A percentile compares a stretch with the other conserved stretches of the same genome.
phyloP scores from a whole-genome alignment of 805 yeast genomes.

The Lipomyces spencermartinsiae region DNA sequence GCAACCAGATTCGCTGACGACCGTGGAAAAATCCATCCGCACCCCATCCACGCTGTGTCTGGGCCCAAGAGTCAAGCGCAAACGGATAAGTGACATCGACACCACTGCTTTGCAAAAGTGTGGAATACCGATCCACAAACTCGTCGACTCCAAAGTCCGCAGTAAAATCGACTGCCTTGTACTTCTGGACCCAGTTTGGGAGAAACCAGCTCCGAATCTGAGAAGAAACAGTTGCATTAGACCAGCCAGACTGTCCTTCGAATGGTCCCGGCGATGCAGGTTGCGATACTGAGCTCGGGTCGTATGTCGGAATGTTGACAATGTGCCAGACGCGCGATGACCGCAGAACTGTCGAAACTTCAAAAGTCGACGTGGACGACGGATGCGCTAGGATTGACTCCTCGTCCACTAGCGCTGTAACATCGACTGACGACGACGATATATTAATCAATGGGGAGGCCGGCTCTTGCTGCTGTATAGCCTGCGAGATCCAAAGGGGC shows the following conservation, averaged over 20 bases:
- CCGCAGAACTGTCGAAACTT: slow-evolving; percentile 40
- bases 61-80: slow-evolving; percentile 48
- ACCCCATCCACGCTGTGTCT: slow-evolving; percentile 44
- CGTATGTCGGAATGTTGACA: slow-evolving; percentile 35
- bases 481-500: slow-evolving; percentile 38
- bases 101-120: slow-evolving; percentile 43
- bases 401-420: slow-evolving; percentile 28
- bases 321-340: slow-evolving; percentile 49
- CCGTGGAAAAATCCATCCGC: slow-evolving; percentile 48
- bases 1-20: slow-evolving; percentile 47
- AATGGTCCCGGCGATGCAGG: slow-evolving; percentile 38
- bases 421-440: slow-evolving; percentile 19
- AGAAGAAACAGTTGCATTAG: slow-evolving; percentile 46
- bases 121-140: slow-evolving; percentile 46
- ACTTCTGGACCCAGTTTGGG: slow-evolving; percentile 49
- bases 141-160: slow-evolving; percentile 51
- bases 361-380: slow-evolving; percentile 30
- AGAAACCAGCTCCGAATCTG: slow-evolving; percentile 48
- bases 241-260: slow-evolving; percentile 44
- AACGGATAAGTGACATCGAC: slow-evolving; percentile 39
- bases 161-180: slow-evolving; percentile 47
- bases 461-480: slow-evolving; percentile 27
- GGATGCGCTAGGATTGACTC: slow-evolving; percentile 18
- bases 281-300: slow-evolving; percentile 40
- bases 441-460: slow-evolving; percentile 21